Conservation (phyloP, 805 yeast genomes). For the Diddensiella transvaalensis region DNA sequence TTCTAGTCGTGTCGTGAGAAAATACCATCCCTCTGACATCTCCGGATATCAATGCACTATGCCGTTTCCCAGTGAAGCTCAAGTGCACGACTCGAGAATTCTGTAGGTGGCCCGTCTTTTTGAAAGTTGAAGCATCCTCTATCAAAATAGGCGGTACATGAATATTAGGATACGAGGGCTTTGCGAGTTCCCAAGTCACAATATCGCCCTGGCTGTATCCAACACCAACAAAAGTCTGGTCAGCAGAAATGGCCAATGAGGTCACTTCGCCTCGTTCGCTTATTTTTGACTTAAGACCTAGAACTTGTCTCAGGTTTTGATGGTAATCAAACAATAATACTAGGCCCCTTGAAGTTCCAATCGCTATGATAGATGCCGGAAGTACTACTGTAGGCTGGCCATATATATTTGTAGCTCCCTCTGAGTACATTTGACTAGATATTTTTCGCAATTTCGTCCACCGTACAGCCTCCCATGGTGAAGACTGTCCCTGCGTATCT, state of each 20-base stretch:
- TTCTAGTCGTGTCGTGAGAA: conserved; percentile 60
- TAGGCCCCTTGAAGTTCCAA: conserved; percentile 71
- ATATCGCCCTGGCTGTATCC: conserved; percentile 67
- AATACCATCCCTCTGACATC: conserved; percentile 57
- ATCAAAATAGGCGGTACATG: conserved; percentile 29
- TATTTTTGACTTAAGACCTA: conserved; percentile 35
- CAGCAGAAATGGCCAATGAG: conserved; percentile 57
- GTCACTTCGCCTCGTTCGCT: conserved; percentile 48
- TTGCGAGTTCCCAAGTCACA: conserved; percentile 60
- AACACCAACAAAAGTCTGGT: conserved; percentile 64
- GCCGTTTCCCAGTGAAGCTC: conserved; percentile 47
- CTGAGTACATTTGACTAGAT: conserved; percentile 37
- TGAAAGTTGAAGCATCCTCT: conserved; percentile 3
- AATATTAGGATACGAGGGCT: conserved; percentile 31
- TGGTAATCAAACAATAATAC: conserved; percentile 65
- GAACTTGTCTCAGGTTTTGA: conserved; percentile 50
- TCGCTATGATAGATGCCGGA: conserved; percentile 32
- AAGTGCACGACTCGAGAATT: conserved; percentile 43
- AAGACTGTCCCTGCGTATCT: not conserved
- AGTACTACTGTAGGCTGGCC: conserved; percentile 53
- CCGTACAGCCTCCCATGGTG: conserved; percentile 18
- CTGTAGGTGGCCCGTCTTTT: conserved; percentile 35
- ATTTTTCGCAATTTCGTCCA: conserved; percentile 43
- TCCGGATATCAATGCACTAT: conserved; percentile 52
- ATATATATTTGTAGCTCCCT: conserved; percentile 34